A percentile compares a stretch with the other conserved stretches of the same genome.
Conservation (phyloP, 371 early-diverging fungal species). For the Mucor irregularis region DNA sequence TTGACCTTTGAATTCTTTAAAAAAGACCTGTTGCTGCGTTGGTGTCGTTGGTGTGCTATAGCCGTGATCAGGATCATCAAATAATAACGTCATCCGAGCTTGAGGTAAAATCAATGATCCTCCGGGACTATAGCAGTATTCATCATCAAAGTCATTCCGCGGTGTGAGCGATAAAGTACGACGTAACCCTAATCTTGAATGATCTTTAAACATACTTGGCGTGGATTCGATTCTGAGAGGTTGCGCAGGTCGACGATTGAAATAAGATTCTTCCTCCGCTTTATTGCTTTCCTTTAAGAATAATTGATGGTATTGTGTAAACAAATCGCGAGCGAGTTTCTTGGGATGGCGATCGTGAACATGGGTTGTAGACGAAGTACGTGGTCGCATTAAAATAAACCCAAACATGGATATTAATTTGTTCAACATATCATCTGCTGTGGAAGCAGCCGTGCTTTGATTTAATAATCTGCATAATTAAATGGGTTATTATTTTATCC, state of each 20-base stretch:
- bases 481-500: neutral
- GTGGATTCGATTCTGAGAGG: neutral
- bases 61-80: slow-evolving; percentile 23
- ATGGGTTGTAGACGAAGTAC: slow-evolving; percentile 33
- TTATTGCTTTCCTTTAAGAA: slow-evolving; percentile 19
- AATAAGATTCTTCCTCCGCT: slow-evolving; percentile 6
- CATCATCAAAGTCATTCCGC: neutral
- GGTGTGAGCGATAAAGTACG: slow-evolving; percentile 1
- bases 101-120: slow-evolving; percentile 6
- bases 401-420: slow-evolving; percentile 37
- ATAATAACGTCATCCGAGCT: neutral
- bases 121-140: neutral
- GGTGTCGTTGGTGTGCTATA: neutral
- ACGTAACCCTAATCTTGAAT: neutral
- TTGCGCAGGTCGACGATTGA: too few species aligned
- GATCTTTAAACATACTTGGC: neutral
- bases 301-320: slow-evolving; percentile 26
- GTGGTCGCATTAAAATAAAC: slow-evolving; percentile 48
- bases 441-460: neutral
- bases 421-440: neutral
- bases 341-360: slow-evolving; percentile 56
- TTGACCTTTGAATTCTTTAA: neutral
- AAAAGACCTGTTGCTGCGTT: neutral
- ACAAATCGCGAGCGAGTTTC: slow-evolving; percentile 48
- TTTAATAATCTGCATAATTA: neutral